phyloP scores from a whole-genome alignment of 2,329 filamentous ascomycete species.

The Aspergillus sclerotialis region DNA sequence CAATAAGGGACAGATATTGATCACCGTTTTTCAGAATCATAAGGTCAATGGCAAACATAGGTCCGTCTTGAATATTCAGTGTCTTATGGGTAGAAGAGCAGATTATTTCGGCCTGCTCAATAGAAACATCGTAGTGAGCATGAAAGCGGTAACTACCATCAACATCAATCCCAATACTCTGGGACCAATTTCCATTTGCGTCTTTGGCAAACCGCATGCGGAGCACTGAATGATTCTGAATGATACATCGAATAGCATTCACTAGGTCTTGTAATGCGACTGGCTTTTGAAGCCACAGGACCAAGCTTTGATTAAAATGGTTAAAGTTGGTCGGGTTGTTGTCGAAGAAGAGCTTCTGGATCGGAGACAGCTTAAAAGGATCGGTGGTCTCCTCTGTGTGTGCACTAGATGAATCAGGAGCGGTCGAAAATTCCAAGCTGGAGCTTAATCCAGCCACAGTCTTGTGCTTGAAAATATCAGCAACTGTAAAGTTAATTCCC shows the following conservation, averaged over 20 bases:
- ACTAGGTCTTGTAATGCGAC: conserved; percentile 8
- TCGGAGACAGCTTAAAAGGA: conserved; percentile 16
- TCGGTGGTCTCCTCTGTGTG: conserved; percentile 11
- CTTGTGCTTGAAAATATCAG: conserved; percentile 11
- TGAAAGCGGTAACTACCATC: too few relatives aligned
- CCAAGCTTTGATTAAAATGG: conserved; percentile 19
- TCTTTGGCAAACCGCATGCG: too few relatives aligned
- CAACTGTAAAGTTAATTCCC: conserved; percentile 10
- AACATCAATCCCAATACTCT: too few relatives aligned
- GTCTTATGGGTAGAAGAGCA: not conserved
- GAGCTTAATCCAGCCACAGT: conserved; percentile 7
- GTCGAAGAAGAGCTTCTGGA: conserved; percentile 17
- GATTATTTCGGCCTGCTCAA: too few relatives aligned
- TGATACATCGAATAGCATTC: conserved; percentile 8
- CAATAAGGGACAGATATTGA: conserved; percentile 2
- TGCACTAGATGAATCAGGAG: not conserved
- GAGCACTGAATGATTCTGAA: too few relatives aligned
- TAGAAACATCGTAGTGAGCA: too few relatives aligned
- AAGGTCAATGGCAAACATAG: conserved; percentile 3
- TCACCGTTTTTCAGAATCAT: conserved; percentile 1
- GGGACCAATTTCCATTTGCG: too few relatives aligned
- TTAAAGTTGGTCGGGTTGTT: conserved; percentile 5
- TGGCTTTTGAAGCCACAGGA: conserved; percentile 7
- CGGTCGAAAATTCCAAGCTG: too few relatives aligned
- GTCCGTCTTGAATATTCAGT: conserved; percentile 2